Base-by-base conservation (phyloP, 2,329 filamentous ascomycete genomes). In the Ilyonectria destructans region DNA sequence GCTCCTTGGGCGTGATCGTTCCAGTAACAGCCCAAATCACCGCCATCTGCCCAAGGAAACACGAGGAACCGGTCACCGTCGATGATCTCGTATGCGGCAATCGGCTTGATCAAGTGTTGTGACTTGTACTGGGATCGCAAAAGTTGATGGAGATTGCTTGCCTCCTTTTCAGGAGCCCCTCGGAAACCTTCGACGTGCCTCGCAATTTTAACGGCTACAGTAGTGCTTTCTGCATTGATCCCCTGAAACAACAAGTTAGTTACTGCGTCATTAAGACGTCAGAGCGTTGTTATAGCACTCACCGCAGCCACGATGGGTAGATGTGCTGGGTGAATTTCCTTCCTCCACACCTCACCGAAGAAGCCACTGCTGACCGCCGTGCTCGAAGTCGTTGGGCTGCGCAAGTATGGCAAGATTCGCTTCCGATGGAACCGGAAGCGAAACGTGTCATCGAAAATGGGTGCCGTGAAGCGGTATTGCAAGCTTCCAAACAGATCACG, bases 21-120 rank as follows among this genome's bases (percentile, higher is more conserved):
- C 58, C 58, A 61, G 35, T 40, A 61, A 13, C 17, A 43, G 1
- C 15, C 21, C 21, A 61, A n/a, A 15, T 61, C 12, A 6, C 58
- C 58, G 21, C 48, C 58, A 8, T 61, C 33, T 9, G 58, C 58
- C 58, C 58, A 61, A 21, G 46, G 46, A 43, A 61, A 61, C 5
- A 61, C 33, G 19, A 61, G 33, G 15, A 7, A 61, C 33, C 23
- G 19, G 17, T 29, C 35, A n/a, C 2, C 2, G 35, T 33, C 52
- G 35, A 56, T 43, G n/a, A 29, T 45, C 26, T 40, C 46, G 19
- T 61, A 61, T 33, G 46, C 33, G 3, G 58, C 58, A 21, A 61
- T 54, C 31, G 58, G 58, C 48, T 43, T 61, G 35, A 61, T 61
- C 8, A 61, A 9, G 13, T 61, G 45, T 23, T 49, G 17, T 13